phyloP scores from a whole-genome alignment of 2,329 filamentous ascomycete genomes.

The Cercospora sp. region DNA sequence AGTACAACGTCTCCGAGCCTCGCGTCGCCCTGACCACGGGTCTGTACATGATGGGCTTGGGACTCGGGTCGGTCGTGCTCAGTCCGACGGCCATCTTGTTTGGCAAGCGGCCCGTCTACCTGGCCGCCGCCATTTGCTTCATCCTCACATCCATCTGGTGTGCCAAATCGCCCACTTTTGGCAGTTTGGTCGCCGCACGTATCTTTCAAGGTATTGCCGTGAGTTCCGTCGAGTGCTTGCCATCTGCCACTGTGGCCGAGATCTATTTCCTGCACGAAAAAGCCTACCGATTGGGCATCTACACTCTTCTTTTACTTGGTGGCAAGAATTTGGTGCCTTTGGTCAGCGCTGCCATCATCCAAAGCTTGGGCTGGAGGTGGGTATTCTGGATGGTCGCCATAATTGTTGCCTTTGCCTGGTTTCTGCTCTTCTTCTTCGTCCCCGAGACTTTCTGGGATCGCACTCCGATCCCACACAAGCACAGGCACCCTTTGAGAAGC shows the following conservation, averaged over 20 bases:
- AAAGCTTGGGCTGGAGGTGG: slow-evolving; percentile 71
- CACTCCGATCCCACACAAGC: slow-evolving; percentile 59
- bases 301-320: slow-evolving; percentile 82
- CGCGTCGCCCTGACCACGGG: slow-evolving; percentile 84
- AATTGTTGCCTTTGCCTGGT: slow-evolving; percentile 68
- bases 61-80: slow-evolving; percentile 77
- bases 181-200: slow-evolving; percentile 75
- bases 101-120: slow-evolving; percentile 88
- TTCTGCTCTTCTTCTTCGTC: slow-evolving; percentile 82
- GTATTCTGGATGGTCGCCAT: slow-evolving; percentile 71
- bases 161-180: slow-evolving; percentile 76
- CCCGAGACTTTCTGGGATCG: slow-evolving; percentile 97
- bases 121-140: slow-evolving; percentile 75
- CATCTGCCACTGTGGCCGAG: slow-evolving; percentile 90
- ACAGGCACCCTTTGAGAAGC: slow-evolving; percentile 12
- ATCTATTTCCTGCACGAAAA: slow-evolving; percentile 96
- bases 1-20: slow-evolving; percentile 66
- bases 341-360: slow-evolving; percentile 81
- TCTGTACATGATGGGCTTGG: slow-evolving; percentile 90
- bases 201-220: slow-evolving; percentile 87
- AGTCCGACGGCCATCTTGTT: slow-evolving; percentile 89
- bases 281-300: slow-evolving; percentile 89
- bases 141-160: slow-evolving; percentile 79
- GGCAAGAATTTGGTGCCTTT: slow-evolving; percentile 83
- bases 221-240: slow-evolving; percentile 87